Base-by-base conservation (phyloP, 805 yeast species). In the Pichia phayaonensis region DNA sequence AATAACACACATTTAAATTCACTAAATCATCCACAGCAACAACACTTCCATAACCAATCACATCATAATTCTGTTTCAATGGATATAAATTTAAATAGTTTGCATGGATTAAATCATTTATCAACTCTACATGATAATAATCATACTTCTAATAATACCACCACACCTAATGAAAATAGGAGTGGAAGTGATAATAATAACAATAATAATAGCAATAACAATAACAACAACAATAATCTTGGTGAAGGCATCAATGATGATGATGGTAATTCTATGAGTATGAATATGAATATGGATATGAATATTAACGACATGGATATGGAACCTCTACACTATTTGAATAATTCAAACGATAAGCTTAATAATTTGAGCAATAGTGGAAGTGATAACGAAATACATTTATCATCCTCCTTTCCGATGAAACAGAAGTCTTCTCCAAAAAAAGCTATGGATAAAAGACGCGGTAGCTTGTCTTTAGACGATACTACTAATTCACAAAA, bases 401-500 rank as follows among this genome's bases (percentile, higher is more conserved):
- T 34, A 34, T 34, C 20, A 5, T 23, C 41, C 15, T 23, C 46
- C 3, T 13, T 16, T 12, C 34, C 46, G 4, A 20, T 44, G 15
- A 51, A 51, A 21, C 54, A 51, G 39, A 48, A 51, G n/a, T 44
- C 50, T 4, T 53, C 56, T 18, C 56, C 56, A n/a, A 50, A 50
- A 26, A 50, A 45, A 24, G n/a, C 27, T 7, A n/a, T 45, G 8
- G 47, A 47, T 24, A 48, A 48, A 20, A 48, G 46, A 38, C 39
- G 46, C 34, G 40, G 50, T 10, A 52, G 52, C 46, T 18, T 47
- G n/a, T 43, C 48, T 6, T 20, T 23, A 5, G 55, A 54, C 22
- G 55, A 54, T 8, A 20, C 34, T 1, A 42, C 42, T 22, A 46
- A 46, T 24, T 63, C 57, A 42, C 66, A 64, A 11, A 54, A 65